A percentile compares a stretch with the other conserved stretches of the same genome.
Evolutionary conservation across 768 basidiomycete genomes (phyloP).

Genomic region (Suillus hirtellus): DNA sequence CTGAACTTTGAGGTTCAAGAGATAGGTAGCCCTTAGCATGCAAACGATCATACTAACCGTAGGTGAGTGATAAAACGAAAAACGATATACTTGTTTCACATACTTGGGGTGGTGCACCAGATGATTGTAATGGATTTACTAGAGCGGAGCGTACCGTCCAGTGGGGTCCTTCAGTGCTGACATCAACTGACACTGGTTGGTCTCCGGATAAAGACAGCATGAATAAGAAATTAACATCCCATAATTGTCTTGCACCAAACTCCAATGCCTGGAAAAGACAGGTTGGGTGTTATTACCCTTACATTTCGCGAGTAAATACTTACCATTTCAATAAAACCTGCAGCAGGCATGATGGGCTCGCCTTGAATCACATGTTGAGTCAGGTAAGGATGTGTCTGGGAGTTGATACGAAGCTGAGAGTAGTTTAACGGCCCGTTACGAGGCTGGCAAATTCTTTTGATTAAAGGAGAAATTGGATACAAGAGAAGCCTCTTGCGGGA

Average conservation of each 20-base stretch:
- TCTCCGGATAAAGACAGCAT: slow-evolving; percentile 8
- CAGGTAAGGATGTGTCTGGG: slow-evolving; percentile 39
- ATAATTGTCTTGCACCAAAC: slow-evolving; percentile 4
- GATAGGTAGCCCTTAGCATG: slow-evolving; percentile 11
- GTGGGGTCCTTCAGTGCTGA: not conserved
- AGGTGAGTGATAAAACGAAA: not conserved
- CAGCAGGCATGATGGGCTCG: slow-evolving; percentile 47
- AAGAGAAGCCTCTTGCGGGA: slow-evolving; percentile 24
- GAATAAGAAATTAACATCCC: slow-evolving; percentile 5
- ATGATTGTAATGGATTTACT: not conserved
- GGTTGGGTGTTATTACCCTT: not conserved
- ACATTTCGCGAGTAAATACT: not conserved
- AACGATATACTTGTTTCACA: not conserved
- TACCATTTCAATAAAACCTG: slow-evolving; percentile 44
- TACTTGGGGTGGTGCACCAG: not conserved
- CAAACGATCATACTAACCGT: not conserved
- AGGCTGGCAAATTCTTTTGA: slow-evolving; percentile 22
- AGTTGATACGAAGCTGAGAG: slow-evolving; percentile 36
- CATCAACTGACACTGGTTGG: not conserved
- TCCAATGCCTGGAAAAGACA: slow-evolving; percentile 2
- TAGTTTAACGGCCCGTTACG: slow-evolving; percentile 40
- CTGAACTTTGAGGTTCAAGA: not conserved
- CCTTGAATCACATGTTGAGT: slow-evolving; percentile 46
- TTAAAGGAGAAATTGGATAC: slow-evolving; percentile 16
- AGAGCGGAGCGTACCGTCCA: not conserved